A percentile compares a stretch with the other conserved stretches of the same genome.
Evolutionary conservation across 2,329 filamentous ascomycete species (phyloP).

Genomic region (Monilinia polystroma): DNA sequence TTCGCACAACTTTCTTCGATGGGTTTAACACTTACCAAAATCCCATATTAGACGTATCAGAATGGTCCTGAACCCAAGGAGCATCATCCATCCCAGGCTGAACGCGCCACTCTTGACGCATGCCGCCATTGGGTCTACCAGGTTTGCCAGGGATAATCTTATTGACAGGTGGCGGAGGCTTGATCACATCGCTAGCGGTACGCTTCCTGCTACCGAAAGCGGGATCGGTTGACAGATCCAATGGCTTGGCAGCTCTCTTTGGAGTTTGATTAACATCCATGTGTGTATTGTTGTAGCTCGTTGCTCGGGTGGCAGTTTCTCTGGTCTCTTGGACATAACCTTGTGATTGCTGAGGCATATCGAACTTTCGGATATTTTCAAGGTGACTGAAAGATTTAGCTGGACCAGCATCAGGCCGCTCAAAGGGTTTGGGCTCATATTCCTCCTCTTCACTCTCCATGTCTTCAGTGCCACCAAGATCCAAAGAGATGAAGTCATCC

Average conservation of each 20-base stretch:
- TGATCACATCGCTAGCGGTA: conserved; percentile 65
- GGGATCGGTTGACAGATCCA: conserved; percentile 42
- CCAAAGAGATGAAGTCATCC: conserved; percentile 90
- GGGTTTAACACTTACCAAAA: conserved; percentile 51
- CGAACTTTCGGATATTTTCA: conserved; percentile 20
- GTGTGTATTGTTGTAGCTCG: not conserved
- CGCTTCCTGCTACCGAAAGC: conserved; percentile 70
- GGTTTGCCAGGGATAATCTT: conserved; percentile 29
- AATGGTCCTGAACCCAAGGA: conserved; percentile 67
- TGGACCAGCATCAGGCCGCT: conserved; percentile 1
- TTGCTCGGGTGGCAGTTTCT: not conserved
- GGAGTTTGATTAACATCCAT: conserved; percentile 4
- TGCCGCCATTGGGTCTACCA: conserved; percentile 32
- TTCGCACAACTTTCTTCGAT: conserved; percentile 2
- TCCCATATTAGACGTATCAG: conserved; percentile 51
- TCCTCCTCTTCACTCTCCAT: conserved; percentile 30
- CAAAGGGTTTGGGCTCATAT: conserved; percentile 30
- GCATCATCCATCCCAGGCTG: conserved; percentile 44
- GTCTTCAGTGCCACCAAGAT: conserved; percentile 49
- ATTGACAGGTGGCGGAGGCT: conserved; percentile 38
- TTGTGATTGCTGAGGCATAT: conserved; percentile 10
- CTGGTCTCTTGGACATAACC: not conserved
- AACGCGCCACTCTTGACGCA: conserved; percentile 47
- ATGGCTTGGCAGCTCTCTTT: conserved; percentile 14
- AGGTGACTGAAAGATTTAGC: conserved; percentile 19